Base-by-base conservation (phyloP, 495 filamentous ascomycete species). In the Trichocladium antarcticum region DNA sequence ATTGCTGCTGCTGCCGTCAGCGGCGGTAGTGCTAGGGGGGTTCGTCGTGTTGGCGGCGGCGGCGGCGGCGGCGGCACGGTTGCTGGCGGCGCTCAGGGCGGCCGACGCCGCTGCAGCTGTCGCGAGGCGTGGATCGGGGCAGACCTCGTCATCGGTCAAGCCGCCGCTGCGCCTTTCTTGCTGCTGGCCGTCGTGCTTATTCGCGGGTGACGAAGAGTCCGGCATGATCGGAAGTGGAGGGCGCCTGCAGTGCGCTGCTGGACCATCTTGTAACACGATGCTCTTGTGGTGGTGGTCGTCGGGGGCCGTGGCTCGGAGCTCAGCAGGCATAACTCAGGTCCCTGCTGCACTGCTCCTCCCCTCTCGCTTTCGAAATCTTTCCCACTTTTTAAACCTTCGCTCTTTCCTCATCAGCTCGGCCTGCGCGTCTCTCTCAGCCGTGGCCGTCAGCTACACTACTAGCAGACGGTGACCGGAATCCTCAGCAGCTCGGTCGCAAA, bases 401-500 rank as follows among this genome's bases (percentile, higher is more conserved):
- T 55, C 47, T 59, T 50, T 49, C 50, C 24, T 55, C 54, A 55
- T 55, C 48, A 16, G 17, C 50, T 57, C 55, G 57, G 31, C 7
- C 55, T 58, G 59, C 60, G 53, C 50, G 61, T 51, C 24, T 47
- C 42, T 41, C 42, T 42, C 27, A 28, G 37, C 1, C 51, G 53
- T 58, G 61, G 61, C 62, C 42, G 45, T 47, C 32, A 15, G 68
- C 70, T n/a, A n/a, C n/a, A n/a, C n/a, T n/a, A n/a, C n/a, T 67
- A 68, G 38, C 39, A 40, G 71, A 77, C 73, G 57, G 61, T 64
- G 66, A 57, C 68, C 68, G 68, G 56, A 69, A 72, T 76, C 77
- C 70, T 78, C 73, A 74, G 73, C 74, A 74, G 73, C 67, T 72
- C 71, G 66, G 69, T 76, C 70, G 76, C 72, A 71, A 72, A 71